Conservation (phyloP, 208 protist species). For the Balamuthia mandrillaris region DNA sequence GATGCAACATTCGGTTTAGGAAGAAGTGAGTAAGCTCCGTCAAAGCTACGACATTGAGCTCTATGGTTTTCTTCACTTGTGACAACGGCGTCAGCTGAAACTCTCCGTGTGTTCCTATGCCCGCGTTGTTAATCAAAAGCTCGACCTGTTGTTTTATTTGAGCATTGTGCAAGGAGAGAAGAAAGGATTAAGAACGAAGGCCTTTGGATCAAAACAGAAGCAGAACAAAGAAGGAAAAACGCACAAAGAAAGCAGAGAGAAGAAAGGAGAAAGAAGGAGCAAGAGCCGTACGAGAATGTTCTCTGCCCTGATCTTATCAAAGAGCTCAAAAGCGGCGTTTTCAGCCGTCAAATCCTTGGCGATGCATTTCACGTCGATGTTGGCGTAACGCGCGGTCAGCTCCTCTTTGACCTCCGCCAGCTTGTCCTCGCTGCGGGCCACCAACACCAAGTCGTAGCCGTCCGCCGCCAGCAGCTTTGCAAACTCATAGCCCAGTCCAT, state of each 20-base stretch:
- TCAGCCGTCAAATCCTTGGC: neutral
- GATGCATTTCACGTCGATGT: neutral
- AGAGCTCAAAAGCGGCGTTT: neutral
- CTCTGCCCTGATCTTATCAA: neutral
- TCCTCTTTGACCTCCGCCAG: neutral
- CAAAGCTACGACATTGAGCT: constrained; percentile 15
- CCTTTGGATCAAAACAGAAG: neutral
- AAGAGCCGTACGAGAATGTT: neutral
- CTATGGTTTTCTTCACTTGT: neutral
- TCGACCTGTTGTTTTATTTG: neutral
- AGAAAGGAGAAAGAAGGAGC: neutral
- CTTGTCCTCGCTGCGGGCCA: neutral
- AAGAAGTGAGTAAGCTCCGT: constrained; percentile 19
- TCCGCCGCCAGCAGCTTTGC: constrained; percentile 27
- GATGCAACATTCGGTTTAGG: neutral
- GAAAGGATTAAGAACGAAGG: too few species aligned
- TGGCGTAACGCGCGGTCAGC: neutral
- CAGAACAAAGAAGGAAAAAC: neutral
- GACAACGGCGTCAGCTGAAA: neutral
- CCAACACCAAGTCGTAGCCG: constrained; percentile 17
- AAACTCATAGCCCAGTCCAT: neutral
- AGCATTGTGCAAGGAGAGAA: too few species aligned
- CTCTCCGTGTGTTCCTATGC: neutral
- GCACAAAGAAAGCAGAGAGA: too few species aligned
- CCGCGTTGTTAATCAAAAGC: constrained; percentile 16